Evolutionary conservation across 495 filamentous ascomycete genomes (phyloP).

Genomic region (Rhypophila decipiens): DNA sequence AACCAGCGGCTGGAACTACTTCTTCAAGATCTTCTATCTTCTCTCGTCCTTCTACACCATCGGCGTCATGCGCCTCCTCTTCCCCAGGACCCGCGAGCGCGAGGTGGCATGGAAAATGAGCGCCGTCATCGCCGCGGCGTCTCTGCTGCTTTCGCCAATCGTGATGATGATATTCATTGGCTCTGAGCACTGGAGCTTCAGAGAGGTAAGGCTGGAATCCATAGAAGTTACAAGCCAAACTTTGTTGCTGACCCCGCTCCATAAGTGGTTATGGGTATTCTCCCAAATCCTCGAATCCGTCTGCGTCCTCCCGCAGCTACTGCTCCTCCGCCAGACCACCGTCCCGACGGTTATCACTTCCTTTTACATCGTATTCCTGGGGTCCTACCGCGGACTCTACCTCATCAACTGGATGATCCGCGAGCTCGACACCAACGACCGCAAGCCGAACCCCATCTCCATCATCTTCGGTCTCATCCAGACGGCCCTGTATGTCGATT

Average conservation of each 20-base stretch:
- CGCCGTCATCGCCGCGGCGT: conserved; percentile 53
- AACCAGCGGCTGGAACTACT: conserved; percentile 53
- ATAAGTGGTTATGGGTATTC: conserved; percentile 71
- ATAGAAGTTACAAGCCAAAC: too few species aligned
- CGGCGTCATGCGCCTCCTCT: conserved; percentile 78
- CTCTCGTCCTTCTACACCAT: conserved; percentile 80
- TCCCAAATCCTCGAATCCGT: conserved; percentile 87
- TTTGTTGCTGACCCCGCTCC: conserved; percentile 1
- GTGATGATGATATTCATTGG: conserved; percentile 55
- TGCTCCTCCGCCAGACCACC: conserved; percentile 86
- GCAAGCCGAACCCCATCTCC: conserved; percentile 62
- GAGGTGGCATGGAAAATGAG: conserved; percentile 90
- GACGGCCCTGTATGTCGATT: conserved; percentile 87
- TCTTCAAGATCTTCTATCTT: conserved; percentile 85
- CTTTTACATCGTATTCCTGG: conserved; percentile 83
- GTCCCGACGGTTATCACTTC: conserved; percentile 95
- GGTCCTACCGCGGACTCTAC: conserved; percentile 85
- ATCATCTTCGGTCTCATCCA: conserved; percentile 85
- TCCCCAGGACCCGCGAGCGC: conserved; percentile 77
- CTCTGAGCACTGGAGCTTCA: conserved; percentile 38
- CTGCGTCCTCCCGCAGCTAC: conserved; percentile 82
- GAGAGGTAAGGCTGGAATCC: conserved; percentile 50
- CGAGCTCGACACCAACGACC: conserved; percentile 46
- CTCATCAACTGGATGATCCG: conserved; percentile 87
- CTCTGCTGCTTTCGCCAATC: conserved; percentile 57